Conservation (phyloP, 192 early-diverging fungal genomes). For the Coemansia sp. region DNA sequence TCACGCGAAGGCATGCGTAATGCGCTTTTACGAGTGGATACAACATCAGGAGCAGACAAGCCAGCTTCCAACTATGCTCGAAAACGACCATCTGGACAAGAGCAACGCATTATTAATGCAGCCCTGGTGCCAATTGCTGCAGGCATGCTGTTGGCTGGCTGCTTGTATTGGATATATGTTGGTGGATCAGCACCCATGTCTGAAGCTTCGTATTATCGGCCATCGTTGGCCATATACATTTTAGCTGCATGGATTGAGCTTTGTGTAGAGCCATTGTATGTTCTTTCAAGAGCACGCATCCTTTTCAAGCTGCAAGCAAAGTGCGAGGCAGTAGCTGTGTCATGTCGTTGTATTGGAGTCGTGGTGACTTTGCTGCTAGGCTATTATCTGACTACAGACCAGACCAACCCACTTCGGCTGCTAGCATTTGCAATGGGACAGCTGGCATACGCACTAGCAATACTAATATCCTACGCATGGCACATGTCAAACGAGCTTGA, state of each 20-base stretch:
- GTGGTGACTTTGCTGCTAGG: constrained; percentile 62
- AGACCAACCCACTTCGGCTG: constrained; percentile 57
- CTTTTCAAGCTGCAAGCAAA: constrained; percentile 75
- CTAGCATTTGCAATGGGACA: constrained; percentile 80
- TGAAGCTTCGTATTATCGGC: constrained; percentile 53
- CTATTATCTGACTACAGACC: constrained; percentile 7
- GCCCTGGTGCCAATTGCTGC: constrained; percentile 54
- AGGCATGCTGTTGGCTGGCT: constrained; percentile 41
- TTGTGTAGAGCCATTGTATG: constrained; percentile 80
- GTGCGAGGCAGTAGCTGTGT: constrained; percentile 79
- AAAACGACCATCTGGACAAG: constrained; percentile 14
- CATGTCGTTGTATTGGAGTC: constrained; percentile 68
- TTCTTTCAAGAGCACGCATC: constrained; percentile 65
- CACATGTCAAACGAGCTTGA: constrained; percentile 48
- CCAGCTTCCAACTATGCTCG: constrained; percentile 5
- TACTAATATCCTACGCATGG: constrained; percentile 61
- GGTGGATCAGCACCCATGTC: neutral
- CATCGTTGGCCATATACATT: constrained; percentile 65
- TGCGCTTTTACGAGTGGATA: constrained; percentile 61
- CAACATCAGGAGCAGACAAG: too few species aligned
- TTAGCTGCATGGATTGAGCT: constrained; percentile 79
- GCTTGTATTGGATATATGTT: constrained; percentile 54
- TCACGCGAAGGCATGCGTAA: constrained; percentile 78
- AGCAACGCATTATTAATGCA: constrained; percentile 42
- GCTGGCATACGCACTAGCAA: constrained; percentile 63